Conservation (phyloP, 441 rosid genomes). For the Croton laevigatus region DNA sequence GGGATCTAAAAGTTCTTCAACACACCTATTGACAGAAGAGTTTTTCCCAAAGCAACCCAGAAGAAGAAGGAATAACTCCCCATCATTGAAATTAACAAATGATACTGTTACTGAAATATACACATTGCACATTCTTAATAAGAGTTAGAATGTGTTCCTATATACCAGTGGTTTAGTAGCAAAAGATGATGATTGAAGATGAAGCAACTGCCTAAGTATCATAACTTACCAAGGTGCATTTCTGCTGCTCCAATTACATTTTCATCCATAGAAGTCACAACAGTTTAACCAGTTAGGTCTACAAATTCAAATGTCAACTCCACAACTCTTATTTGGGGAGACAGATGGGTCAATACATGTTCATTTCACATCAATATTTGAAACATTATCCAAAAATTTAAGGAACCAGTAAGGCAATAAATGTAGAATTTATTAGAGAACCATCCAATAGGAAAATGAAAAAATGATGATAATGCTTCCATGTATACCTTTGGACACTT, state of each 20-base stretch:
- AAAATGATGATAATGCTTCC: neutral
- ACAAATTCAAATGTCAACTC: neutral
- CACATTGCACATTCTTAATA: neutral
- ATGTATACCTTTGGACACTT: slow-evolving; percentile 83
- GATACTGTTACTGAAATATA: no score
- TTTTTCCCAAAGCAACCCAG: no score
- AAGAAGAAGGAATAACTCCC: no score
- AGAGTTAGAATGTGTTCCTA: neutral
- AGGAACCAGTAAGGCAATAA: neutral
- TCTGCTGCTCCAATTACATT: neutral
- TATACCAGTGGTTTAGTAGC: neutral
- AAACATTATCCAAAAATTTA: neutral
- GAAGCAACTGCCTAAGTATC: neutral
- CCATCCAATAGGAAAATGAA: neutral
- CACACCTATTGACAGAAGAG: no score
- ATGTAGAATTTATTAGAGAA: neutral
- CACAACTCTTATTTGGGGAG: no score
- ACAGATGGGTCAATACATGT: neutral
- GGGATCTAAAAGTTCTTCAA: neutral
- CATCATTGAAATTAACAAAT: no score
- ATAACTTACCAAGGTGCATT: neutral
- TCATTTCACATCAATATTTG: neutral
- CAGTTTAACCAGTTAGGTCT: neutral
- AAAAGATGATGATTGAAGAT: neutral
- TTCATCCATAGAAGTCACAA: neutral